A percentile compares a stretch with the other conserved stretches of the same genome.
phyloP scores from a whole-genome alignment of 2,329 filamentous ascomycete species.

The Diaporthe sp. region DNA sequence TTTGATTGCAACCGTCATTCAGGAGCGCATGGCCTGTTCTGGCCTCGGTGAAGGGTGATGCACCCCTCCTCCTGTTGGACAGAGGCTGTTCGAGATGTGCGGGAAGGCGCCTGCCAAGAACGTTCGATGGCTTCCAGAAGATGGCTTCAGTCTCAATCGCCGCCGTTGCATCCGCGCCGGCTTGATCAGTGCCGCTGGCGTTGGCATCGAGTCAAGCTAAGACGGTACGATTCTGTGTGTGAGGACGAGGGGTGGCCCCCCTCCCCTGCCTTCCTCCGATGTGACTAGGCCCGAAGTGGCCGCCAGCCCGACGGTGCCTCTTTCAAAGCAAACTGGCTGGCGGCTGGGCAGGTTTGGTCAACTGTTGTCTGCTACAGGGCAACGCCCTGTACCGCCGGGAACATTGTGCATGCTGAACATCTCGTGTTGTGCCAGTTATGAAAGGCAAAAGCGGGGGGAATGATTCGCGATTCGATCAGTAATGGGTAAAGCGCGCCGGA shows the following conservation, averaged over 20 bases:
- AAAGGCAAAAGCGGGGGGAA: slow-evolving; percentile 51
- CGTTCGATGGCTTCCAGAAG: slow-evolving; percentile 33
- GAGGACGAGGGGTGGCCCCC: slow-evolving; percentile 11
- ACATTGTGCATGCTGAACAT: slow-evolving; percentile 21
- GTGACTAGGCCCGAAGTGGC: slow-evolving; percentile 35
- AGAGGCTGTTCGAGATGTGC: slow-evolving; percentile 7
- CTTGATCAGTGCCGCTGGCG: slow-evolving; percentile 29
- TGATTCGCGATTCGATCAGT: slow-evolving; percentile 35
- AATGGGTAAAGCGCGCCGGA: slow-evolving; percentile 39
- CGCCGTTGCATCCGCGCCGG: slow-evolving; percentile 37
- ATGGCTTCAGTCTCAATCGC: slow-evolving; percentile 30
- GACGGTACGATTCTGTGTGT: slow-evolving; percentile 19
- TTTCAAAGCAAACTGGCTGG: slow-evolving; percentile 26
- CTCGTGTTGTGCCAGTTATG: slow-evolving; percentile 43
- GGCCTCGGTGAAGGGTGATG: slow-evolving; percentile 18
- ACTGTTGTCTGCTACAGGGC: slow-evolving; percentile 21
- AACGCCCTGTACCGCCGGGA: slow-evolving; percentile 23
- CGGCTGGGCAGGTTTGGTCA: slow-evolving; percentile 39
- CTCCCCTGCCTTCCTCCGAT: slow-evolving; percentile 19
- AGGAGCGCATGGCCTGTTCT: neutral
- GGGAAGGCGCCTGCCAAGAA: slow-evolving; percentile 22
- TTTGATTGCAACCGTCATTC: slow-evolving; percentile 14
- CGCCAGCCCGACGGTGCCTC: slow-evolving; percentile 30
- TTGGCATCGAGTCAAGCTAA: slow-evolving; percentile 35
- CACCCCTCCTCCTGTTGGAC: slow-evolving; percentile 16